Evolutionary conservation across 805 yeast species (phyloP).

Genomic region (Yamadazyma nakazawae): DNA sequence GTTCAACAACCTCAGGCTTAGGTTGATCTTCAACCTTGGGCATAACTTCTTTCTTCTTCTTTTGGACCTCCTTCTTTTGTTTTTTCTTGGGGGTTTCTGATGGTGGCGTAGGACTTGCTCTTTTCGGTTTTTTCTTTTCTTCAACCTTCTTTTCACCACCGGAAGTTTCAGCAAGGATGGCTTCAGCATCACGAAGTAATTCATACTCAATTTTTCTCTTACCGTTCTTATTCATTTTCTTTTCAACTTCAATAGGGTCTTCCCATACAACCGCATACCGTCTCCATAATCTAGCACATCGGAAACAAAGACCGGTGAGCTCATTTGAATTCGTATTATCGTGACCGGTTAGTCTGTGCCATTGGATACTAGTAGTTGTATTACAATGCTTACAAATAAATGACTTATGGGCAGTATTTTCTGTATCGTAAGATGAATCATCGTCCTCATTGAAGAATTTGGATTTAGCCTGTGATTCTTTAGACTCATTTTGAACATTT

Average conservation of each 20-base stretch:
- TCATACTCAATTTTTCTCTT: conserved; percentile 66
- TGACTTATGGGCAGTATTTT: conserved; percentile 41
- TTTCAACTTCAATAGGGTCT: conserved; percentile 64
- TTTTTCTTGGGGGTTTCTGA: conserved; percentile 2
- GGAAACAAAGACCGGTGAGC: conserved; percentile 64
- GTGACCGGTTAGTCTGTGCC: conserved; percentile 71
- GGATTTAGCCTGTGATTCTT: conserved; percentile 9
- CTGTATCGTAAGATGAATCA: conserved; percentile 65
- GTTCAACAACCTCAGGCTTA: neutral
- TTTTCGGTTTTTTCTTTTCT: conserved; percentile 5
- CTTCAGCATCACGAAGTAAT: conserved; percentile 56
- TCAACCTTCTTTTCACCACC: conserved; percentile 14
- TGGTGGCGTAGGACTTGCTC: conserved; percentile 6
- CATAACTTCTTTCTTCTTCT: conserved; percentile 6
- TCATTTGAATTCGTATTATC: conserved; percentile 16
- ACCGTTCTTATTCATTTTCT: conserved; percentile 42
- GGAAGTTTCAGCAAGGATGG: conserved; percentile 43
- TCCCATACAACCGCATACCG: conserved; percentile 87
- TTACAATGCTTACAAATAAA: conserved; percentile 74
- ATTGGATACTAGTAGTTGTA: conserved; percentile 50
- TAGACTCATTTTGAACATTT: conserved; percentile 19
- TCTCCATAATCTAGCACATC: conserved; percentile 92
- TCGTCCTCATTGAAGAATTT: conserved; percentile 60
- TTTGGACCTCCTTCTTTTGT: conserved; percentile 8
- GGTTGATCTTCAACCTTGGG: neutral